Percentiles rank a stretch among this genome's conserved stretches.
These are phyloP conservation scores for Hygrocybe coccinea DNA, from an alignment of 768 basidiomycete species.

Conservation along the genomic window DNA sequence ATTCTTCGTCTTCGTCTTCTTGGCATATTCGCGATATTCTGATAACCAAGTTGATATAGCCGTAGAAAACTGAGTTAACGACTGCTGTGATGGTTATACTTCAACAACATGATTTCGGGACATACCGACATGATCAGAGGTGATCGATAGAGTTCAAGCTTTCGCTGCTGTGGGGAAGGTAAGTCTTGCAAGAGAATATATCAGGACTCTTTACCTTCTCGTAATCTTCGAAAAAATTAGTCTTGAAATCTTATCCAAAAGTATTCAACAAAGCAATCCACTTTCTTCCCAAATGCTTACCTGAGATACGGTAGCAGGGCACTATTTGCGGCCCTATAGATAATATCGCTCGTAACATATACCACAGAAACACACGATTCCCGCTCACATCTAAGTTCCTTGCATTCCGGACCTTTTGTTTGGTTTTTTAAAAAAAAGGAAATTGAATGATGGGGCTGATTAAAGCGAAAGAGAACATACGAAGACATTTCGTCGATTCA, in stretches of 20 bases:
- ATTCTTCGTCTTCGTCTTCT: conserved; percentile 5
- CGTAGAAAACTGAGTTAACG: no score
- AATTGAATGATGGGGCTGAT: no score
- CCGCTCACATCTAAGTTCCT: background rate
- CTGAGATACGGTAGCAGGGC: background rate
- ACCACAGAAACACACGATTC: background rate
- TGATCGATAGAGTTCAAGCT: no score
- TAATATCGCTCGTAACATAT: background rate
- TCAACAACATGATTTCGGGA: no score
- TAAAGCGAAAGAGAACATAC: background rate
- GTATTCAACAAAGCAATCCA: no score
- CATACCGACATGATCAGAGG: no score
- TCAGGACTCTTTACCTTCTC: no score
- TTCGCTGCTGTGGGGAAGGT: no score
- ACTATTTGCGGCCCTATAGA: background rate
- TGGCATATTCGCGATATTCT: background rate
- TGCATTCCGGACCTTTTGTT: background rate
- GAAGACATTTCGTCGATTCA: background rate
- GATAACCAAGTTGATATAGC: background rate
- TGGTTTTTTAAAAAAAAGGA: background rate
- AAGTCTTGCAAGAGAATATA: no score
- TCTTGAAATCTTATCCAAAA: no score
- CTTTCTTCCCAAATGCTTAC: background rate
- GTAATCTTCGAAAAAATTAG: no score
- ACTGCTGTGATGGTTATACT: background rate